Evolutionary conservation across 345 rosid species (phyloP).

Genomic region (Lepidium aucheri): DNA sequence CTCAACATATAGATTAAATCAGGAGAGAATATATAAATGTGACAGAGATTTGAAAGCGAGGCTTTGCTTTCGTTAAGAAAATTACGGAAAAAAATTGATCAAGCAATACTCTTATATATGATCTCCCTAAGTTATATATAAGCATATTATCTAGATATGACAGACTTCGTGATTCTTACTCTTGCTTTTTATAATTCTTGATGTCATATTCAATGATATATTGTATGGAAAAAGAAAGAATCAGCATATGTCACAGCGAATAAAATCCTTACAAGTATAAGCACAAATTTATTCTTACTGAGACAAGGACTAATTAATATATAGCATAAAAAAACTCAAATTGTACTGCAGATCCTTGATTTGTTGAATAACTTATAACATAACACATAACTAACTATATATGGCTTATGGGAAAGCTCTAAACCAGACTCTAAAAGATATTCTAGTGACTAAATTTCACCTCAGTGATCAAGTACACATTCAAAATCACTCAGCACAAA

Average conservation of each 20-base stretch:
- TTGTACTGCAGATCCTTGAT: background rate
- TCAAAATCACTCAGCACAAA: background rate
- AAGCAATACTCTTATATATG: background rate
- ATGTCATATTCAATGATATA: background rate
- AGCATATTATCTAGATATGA: background rate
- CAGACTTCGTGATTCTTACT: background rate
- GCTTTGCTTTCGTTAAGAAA: background rate
- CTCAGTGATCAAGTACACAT: background rate
- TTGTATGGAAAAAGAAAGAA: background rate
- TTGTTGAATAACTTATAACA: background rate
- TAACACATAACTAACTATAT: background rate
- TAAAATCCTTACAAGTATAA: background rate
- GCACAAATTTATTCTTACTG: background rate
- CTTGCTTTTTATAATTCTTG: background rate
- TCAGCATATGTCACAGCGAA: conserved; percentile 1
- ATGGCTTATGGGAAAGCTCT: background rate
- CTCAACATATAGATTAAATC: background rate
- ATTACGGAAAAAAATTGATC: background rate
- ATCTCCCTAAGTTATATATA: background rate
- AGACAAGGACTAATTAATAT: background rate
- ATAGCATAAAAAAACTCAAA: background rate
- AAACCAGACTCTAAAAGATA: background rate
- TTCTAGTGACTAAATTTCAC: background rate
- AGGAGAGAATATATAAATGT: background rate
- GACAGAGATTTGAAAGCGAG: background rate